phyloP scores from a whole-genome alignment of 257 asterid genomes.

The Verbena officinalis region DNA sequence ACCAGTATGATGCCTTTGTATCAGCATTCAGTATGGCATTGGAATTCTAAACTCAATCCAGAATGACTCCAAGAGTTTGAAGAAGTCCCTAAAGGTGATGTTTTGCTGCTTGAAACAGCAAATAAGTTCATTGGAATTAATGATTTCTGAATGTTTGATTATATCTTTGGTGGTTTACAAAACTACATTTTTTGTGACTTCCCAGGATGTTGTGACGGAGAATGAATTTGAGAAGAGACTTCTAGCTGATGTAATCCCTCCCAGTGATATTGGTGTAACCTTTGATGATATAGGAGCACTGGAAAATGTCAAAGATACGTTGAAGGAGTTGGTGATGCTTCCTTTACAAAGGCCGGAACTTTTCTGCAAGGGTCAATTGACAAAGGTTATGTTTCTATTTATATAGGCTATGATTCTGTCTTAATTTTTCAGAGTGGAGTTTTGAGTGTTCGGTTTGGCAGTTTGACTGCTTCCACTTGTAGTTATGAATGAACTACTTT shows the following conservation, averaged over 20 bases:
- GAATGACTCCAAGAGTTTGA: slow-evolving; percentile 69
- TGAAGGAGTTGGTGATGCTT: slow-evolving; percentile 94
- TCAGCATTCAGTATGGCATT: slow-evolving; percentile 76
- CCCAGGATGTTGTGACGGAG: slow-evolving; percentile 81
- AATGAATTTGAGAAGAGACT: slow-evolving; percentile 92
- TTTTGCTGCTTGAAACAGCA: slow-evolving; percentile 23
- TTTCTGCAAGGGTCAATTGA: slow-evolving; percentile 85
- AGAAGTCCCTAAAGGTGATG: slow-evolving; percentile 84
- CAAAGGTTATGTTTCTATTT: slow-evolving; percentile 51
- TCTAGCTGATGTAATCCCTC: slow-evolving; percentile 76
- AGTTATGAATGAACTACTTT: neutral
- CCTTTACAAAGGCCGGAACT: slow-evolving; percentile 92
- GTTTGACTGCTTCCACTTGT: slow-evolving; percentile 15
- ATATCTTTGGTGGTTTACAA: slow-evolving; percentile 21
- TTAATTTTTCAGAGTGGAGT: neutral
- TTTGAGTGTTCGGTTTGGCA: slow-evolving; percentile 4
- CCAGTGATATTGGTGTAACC: slow-evolving; percentile 82
- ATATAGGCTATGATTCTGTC: slow-evolving; percentile 3
- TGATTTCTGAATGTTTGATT: slow-evolving; percentile 11
- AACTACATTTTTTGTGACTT: slow-evolving; percentile 25
- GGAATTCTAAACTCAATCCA: slow-evolving; percentile 62
- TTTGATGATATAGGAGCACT: slow-evolving; percentile 96
- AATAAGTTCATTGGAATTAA: slow-evolving; percentile 7
- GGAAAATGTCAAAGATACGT: slow-evolving; percentile 84
- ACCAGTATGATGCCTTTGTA: slow-evolving; percentile 19